Percentiles rank a stretch among this genome's conserved stretches.
phyloP scores from a whole-genome alignment of 2,329 filamentous ascomycete species.

The Paraconiothyrium sp. region DNA sequence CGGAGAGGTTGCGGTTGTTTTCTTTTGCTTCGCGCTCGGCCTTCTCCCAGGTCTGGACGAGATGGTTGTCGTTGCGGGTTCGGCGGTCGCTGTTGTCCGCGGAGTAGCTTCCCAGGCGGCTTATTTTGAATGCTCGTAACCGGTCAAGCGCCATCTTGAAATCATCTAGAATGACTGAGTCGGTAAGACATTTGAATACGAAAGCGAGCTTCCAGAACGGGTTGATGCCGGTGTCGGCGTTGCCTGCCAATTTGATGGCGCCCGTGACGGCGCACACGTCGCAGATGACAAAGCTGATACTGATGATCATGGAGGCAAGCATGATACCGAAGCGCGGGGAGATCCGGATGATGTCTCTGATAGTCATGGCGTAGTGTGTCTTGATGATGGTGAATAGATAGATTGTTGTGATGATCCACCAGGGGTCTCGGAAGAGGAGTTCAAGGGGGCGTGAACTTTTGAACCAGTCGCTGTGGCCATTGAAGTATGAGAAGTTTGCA shows the following conservation, averaged over 20 bases:
- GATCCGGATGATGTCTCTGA: slow-evolving; percentile 66
- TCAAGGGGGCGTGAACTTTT: slow-evolving; percentile 66
- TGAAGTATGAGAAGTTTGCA: slow-evolving; percentile 72
- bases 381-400: slow-evolving; percentile 72
- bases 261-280: slow-evolving; percentile 69
- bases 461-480: slow-evolving; percentile 64
- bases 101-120: slow-evolving; percentile 49
- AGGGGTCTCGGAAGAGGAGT: slow-evolving; percentile 70
- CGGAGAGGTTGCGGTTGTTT: neutral
- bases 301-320: slow-evolving; percentile 68
- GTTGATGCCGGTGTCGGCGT: slow-evolving; percentile 67
- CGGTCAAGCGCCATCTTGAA: slow-evolving; percentile 69
- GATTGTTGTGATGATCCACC: slow-evolving; percentile 72
- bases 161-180: slow-evolving; percentile 73
- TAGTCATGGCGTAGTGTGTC: slow-evolving; percentile 67
- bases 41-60: slow-evolving; percentile 47
- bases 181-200: slow-evolving; percentile 73
- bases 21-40: slow-evolving; percentile 41
- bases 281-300: slow-evolving; percentile 68
- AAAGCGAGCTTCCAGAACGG: slow-evolving; percentile 73
- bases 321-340: slow-evolving; percentile 73
- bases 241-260: slow-evolving; percentile 51
- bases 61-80: slow-evolving; percentile 38
- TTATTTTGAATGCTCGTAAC: slow-evolving; percentile 56
- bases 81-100: slow-evolving; percentile 47